Evolutionary conservation across 257 asterid species (phyloP), one percentile per base, ranked within the genome.

Genomic region (Solanum tacnaense): DNA sequence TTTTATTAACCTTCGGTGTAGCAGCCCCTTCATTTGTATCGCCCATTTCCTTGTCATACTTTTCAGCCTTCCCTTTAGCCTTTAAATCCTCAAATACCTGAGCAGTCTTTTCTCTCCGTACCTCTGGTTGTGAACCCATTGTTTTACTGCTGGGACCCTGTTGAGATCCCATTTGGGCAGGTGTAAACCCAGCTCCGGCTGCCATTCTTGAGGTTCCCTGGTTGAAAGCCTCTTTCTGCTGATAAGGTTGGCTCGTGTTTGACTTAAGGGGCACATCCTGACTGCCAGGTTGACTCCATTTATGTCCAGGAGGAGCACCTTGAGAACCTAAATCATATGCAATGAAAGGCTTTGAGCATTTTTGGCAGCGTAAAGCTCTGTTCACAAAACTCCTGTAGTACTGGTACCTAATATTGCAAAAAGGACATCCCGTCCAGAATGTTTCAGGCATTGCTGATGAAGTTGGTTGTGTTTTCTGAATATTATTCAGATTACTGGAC

Each of bases 381-480:
- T 91, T 91, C 65, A 89, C 88, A 68, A 16, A 85, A 41, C 73
- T 84, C 87, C 91, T 93, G 52, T 74, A 82, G 86, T 88, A 90
- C 91, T 86, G 94, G 91, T 89, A 92, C 84, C 76, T 92, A 11
- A 81, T 68, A 82, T 84, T 83, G 90, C 99, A 96, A 90, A 85
- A 90, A 15, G 96, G 95, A 84, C 99, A 96, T 83, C 89, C 87
- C 5, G 99, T 93, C 93, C 93, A 93, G 89, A 93, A 93, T 46
- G 88, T 49, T 4, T 82, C 91, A 86, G 67, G 89, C 90, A 62
- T 76, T 52, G 31, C 84, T 65, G 93, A 79, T 68, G 90, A 46
- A 83, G 89, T 88, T 25, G 92, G 38, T 86, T 88, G 91, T n/a
- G 92, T 79, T 60, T 92, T 56, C 86, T 88, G 93, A 71, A 74